Evolutionary conservation across 2,329 filamentous ascomycete genomes (phyloP).

Genomic region (Aotearoamyces nothofagi): DNA sequence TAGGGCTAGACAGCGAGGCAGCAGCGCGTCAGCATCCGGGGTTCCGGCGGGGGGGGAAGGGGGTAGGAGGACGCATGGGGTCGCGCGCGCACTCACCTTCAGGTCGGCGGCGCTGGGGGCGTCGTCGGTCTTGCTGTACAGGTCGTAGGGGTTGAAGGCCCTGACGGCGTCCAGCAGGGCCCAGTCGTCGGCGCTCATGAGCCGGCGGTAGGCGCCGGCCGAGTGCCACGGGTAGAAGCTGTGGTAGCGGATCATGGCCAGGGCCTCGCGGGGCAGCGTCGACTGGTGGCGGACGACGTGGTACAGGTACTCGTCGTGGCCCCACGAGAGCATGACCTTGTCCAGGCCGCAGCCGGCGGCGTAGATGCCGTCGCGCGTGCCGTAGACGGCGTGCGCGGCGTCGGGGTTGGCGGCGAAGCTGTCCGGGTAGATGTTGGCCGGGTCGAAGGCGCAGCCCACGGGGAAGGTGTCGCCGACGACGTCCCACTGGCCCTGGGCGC

Average conservation of each 20-base stretch:
- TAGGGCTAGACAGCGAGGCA: no score
- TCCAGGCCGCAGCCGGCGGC: conserved; percentile 61
- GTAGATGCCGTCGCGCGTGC: conserved; percentile 66
- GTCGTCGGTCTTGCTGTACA: conserved; percentile 80
- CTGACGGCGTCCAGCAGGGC: conserved; percentile 65
- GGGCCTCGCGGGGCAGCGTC: conserved; percentile 59
- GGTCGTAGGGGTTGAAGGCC: conserved; percentile 78
- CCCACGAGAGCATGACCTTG: conserved; percentile 79
- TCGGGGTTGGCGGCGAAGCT: conserved; percentile 70
- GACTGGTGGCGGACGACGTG: conserved; percentile 71
- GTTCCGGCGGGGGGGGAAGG: no score
- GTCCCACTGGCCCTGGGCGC: conserved; percentile 74
- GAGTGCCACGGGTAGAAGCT: conserved; percentile 85
- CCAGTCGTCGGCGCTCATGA: conserved; percentile 70
- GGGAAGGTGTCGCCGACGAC: conserved; percentile 75
- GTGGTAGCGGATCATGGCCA: conserved; percentile 84
- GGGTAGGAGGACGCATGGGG: no score
- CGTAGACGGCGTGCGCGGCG: conserved; percentile 52
- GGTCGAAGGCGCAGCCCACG: conserved; percentile 55
- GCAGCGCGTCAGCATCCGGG: no score
- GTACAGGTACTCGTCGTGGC: conserved; percentile 75
- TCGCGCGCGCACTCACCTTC: no score
- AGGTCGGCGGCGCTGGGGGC: conserved; percentile 59
- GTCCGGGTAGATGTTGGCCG: conserved; percentile 60
- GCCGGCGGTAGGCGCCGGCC: conserved; percentile 60